A percentile compares a stretch with the other conserved stretches of the same genome.
phyloP scores from a whole-genome alignment of 495 filamentous ascomycete species.

The Astrothelium subdiscretum region DNA sequence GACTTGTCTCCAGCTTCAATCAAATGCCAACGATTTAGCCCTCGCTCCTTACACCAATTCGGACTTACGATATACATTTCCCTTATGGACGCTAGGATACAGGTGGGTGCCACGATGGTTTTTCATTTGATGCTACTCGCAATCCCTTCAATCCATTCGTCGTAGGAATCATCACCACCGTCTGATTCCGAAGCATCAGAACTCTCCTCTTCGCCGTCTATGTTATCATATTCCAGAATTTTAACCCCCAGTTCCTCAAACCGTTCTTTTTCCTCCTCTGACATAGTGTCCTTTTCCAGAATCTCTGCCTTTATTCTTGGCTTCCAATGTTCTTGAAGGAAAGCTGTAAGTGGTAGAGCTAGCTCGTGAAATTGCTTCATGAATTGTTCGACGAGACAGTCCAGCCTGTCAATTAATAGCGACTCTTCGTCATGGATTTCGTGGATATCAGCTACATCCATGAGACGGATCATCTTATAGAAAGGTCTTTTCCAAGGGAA shows the following conservation, averaged over 20 bases:
- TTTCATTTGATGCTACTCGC: background rate
- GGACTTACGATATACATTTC: background rate
- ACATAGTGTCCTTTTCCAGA: background rate
- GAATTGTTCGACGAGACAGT: background rate
- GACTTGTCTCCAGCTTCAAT: background rate
- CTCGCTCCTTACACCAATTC: background rate
- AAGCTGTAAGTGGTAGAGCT: background rate
- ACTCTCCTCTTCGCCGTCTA: background rate
- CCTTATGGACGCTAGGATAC: background rate
- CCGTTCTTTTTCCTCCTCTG: background rate
- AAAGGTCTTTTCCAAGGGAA: too few relatives aligned
- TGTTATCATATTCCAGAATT: background rate
- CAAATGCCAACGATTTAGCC: background rate
- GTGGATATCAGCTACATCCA: background rate
- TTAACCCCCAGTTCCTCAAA: background rate
- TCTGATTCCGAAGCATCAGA: background rate
- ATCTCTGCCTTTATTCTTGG: background rate
- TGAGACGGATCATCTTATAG: background rate
- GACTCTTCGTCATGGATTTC: background rate
- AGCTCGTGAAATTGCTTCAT: background rate
- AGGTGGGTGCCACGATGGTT: background rate
- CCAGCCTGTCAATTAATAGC: background rate
- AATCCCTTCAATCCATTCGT: background rate
- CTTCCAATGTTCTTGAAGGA: background rate
- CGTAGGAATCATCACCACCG: background rate